Evolutionary conservation across 2,329 filamentous ascomycete species (phyloP), one percentile per base, ranked within the genome.

Genomic region (Ceratocystis cacaofunesta): DNA sequence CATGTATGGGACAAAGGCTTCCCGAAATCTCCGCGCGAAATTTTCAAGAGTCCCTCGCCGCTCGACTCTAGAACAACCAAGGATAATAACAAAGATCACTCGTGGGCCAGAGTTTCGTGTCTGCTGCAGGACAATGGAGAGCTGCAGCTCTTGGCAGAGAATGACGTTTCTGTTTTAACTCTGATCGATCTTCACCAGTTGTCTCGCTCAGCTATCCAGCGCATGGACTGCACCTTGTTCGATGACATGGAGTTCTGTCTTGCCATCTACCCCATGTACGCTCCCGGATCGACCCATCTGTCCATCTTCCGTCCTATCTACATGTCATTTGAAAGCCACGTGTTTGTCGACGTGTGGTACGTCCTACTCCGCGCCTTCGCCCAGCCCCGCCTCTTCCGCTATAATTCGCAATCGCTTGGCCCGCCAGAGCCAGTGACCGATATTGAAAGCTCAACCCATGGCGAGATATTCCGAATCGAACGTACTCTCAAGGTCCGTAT

Each of bases 341-440:
- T 95, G 5, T 79, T 95, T n/a, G 96, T 95, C 71, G 94, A 99
- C 73, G 94, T 96, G 12, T 99, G 94, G 94, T 92, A 95, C 71
- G 92, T 96, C 5, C 78, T 99, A 8, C 75, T 99, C 36, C 85
- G 92, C 68, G 91, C 92, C 0, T 96, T 96, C 74, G 90, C 92
- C 0, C 86, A 95, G 58, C 92, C 94, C 0, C 91, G 96, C 70
- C 80, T 97, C 12, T 97, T 96, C 72, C 89, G 86, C 1, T 72
- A 84, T 17, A 78, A 83, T 50, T 70, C 78, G 8, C 72, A 77
- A 12, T 75, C 76, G 17, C 74, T 73, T 32, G 75, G 76, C 3
- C 75, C 78, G 19, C 73, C 81, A 2, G 74, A 74, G 17, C 80
- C 80, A 67, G 70, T 76, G 17, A 69, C 71, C 1, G 70, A 76